These are phyloP conservation scores for Endoconidiophora polonica DNA, from an alignment of 2,329 filamentous ascomycete genomes.

Conservation along the genomic window DNA sequence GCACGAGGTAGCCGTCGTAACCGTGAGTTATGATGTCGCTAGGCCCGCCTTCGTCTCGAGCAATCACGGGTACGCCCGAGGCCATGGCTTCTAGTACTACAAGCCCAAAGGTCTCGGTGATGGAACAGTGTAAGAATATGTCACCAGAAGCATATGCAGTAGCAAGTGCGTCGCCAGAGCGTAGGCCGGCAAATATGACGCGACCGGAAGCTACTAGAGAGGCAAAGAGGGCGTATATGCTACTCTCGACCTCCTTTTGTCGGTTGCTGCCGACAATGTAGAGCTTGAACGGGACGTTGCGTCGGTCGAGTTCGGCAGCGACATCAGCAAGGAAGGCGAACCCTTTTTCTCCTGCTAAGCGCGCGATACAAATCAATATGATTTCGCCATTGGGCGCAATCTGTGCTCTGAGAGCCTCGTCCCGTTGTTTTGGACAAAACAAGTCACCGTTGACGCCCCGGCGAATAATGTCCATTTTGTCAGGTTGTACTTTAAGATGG, in stretches of 20 bases:
- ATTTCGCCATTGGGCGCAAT: conserved; percentile 46
- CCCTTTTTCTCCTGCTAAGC: conserved; percentile 53
- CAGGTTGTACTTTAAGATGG: conserved; percentile 33
- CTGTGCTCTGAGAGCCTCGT: conserved; percentile 31
- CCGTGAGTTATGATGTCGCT: conserved; percentile 48
- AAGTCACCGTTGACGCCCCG: conserved; percentile 47
- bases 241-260: conserved; percentile 43
- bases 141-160: conserved; percentile 51
- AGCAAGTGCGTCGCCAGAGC: conserved; percentile 43
- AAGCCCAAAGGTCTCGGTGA: conserved; percentile 56
- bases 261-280: conserved; percentile 53
- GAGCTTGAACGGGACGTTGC: conserved; percentile 43
- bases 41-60: conserved; percentile 51
- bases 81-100: conserved; percentile 58
- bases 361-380: conserved; percentile 48
- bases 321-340: conserved; percentile 49
- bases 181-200: conserved; percentile 51
- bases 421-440: conserved; percentile 39
- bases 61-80: conserved; percentile 51
- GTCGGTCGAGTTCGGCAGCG: conserved; percentile 34
- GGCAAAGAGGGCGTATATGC: conserved; percentile 43
- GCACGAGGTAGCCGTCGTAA: conserved; percentile 42
- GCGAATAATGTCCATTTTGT: conserved; percentile 43
- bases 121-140: conserved; percentile 53
- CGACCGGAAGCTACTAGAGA: conserved; percentile 29